Evolutionary conservation across 2,329 filamentous ascomycete species (phyloP).

Genomic region (Ophiostoma himal-ulmi): DNA sequence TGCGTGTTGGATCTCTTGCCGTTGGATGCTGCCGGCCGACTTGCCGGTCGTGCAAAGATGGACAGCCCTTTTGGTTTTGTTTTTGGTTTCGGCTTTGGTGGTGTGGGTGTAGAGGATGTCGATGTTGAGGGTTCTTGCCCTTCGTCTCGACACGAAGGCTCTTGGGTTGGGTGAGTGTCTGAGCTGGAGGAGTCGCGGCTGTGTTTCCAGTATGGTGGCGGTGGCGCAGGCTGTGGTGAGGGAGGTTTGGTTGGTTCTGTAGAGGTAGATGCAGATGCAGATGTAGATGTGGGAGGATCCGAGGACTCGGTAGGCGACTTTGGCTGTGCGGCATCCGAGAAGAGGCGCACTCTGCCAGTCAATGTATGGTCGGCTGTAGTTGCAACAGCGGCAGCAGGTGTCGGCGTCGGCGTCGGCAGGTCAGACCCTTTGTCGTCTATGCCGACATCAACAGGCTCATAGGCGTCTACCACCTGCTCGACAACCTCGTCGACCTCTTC

Average conservation of each 20-base stretch:
- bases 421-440: not conserved
- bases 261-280: not conserved
- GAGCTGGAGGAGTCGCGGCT: slow-evolving; percentile 16
- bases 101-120: not conserved
- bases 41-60: slow-evolving; percentile 1
- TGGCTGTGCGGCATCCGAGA: slow-evolving; percentile 1
- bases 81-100: not conserved
- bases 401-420: not conserved
- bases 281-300: not conserved
- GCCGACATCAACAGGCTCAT: not conserved
- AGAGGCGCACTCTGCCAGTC: slow-evolving; percentile 8
- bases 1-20: not conserved
- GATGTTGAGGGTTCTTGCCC: not conserved
- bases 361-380: not conserved
- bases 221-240: slow-evolving; percentile 15
- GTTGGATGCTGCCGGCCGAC: not conserved
- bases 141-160: not conserved
- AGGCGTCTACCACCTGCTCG: not conserved
- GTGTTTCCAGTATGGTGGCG: slow-evolving; percentile 26
- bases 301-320: not conserved
- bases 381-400: not conserved
- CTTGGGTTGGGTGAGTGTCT: not conserved
- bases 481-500: not conserved
- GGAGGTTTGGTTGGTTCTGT: not conserved
- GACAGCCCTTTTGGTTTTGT: not conserved